phyloP scores from a whole-genome alignment of 2,329 filamentous ascomycete species.

The Penicillium frequentans region DNA sequence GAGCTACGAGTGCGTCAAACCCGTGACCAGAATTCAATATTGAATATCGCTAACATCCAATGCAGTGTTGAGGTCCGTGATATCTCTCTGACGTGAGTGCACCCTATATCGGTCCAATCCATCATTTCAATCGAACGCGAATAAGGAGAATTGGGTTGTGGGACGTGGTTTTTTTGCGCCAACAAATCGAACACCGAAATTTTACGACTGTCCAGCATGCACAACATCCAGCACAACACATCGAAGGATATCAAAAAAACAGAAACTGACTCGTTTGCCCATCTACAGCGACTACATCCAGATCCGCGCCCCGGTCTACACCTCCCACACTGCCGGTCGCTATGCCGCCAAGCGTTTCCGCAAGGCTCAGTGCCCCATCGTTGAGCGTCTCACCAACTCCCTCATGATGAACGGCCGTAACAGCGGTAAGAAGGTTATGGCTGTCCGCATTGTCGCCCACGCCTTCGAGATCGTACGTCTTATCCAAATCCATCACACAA shows the following conservation, averaged over 20 bases:
- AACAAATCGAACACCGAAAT: neutral
- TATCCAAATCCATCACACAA: neutral
- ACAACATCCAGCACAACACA: neutral
- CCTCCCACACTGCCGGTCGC: conserved; percentile 97
- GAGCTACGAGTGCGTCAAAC: neutral
- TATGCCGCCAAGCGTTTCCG: conserved; percentile 99
- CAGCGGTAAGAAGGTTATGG: conserved; percentile 99
- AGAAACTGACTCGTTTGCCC: conserved; percentile 31
- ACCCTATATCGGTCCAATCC: neutral
- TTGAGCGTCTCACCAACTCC: conserved; percentile 99
- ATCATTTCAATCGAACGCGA: conserved; percentile 15
- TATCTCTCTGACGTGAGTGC: conserved; percentile 96
- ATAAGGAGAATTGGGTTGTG: conserved; percentile 9
- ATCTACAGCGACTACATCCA: conserved; percentile 95
- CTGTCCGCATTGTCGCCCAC: conserved; percentile 98
- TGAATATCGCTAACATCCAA: conserved; percentile 57
- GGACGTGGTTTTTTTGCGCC: neutral
- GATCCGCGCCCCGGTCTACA: conserved; percentile 98
- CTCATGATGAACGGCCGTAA: conserved; percentile 99
- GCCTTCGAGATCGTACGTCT: conserved; percentile 96
- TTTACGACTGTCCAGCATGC: neutral
- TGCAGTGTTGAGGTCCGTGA: conserved; percentile 99
- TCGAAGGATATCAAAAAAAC: conserved; percentile 1
- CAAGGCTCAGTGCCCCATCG: conserved; percentile 99
- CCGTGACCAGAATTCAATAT: neutral